Conservation (phyloP, 73 alveolate genomes). For the Paramecium sexaurelia region DNA sequence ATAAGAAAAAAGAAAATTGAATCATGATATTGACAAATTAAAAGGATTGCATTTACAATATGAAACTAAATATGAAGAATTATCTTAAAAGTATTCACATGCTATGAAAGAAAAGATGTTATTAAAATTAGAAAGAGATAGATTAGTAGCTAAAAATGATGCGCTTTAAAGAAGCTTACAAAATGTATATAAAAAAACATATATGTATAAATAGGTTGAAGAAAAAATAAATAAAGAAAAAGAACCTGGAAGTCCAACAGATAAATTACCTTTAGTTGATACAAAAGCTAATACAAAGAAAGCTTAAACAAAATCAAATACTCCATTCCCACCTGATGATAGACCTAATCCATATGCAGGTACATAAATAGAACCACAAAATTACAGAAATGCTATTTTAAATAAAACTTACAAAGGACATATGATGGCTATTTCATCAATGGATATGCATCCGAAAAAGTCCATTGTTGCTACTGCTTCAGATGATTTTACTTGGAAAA, state of each 20-base stretch:
- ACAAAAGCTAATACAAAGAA: conserved; percentile 74
- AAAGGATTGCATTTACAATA: conserved; percentile 96
- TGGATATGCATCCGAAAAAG: conserved; percentile 92
- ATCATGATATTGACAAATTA: conserved; percentile 89
- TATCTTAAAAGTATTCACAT: conserved; percentile 95
- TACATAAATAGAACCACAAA: conserved; percentile 64
- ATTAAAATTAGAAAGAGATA: conserved; percentile 97
- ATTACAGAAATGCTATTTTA: conserved; percentile 59
- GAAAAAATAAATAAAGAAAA: conserved; percentile 80
- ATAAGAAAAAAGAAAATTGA: conserved; percentile 89
- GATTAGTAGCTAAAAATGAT: conserved; percentile 93
- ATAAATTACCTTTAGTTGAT: conserved; percentile 71
- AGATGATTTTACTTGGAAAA: conserved; percentile 99
- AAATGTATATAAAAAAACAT: conserved; percentile 56
- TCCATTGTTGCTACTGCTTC: conserved; percentile 97
- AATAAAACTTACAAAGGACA: conserved; percentile 93
- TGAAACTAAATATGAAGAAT: conserved; percentile 93
- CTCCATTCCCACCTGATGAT: conserved; percentile 73
- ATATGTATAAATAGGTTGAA: neutral
- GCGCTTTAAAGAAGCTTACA: conserved; percentile 83
- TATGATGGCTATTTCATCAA: conserved; percentile 93
- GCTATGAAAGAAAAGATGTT: conserved; percentile 98
- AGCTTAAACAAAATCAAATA: conserved; percentile 78
- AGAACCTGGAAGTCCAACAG: conserved; percentile 72
- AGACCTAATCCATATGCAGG: conserved; percentile 75